Conservation (phyloP, 306 rosid species). For the Glycyrrhiza uralensis region DNA sequence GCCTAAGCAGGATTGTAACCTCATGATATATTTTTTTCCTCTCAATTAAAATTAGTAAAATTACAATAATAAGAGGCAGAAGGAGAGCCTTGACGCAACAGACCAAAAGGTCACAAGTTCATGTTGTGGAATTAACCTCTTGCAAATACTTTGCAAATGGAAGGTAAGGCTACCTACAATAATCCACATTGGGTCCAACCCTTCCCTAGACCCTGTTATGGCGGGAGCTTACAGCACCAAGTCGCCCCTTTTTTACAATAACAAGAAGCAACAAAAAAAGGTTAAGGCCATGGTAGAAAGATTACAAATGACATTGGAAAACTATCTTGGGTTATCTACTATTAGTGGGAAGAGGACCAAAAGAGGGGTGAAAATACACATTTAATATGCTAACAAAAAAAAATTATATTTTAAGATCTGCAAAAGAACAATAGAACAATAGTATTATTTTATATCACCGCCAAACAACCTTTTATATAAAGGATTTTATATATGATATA, state of each 20-base stretch:
- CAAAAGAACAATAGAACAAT: neutral
- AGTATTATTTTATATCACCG: neutral
- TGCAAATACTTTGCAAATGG: too few species aligned
- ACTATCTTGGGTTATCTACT: neutral
- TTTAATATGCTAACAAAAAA: neutral
- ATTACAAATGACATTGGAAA: conserved; percentile 5
- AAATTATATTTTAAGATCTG: conserved; percentile 2
- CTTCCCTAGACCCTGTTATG: neutral
- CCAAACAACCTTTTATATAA: conserved; percentile 14
- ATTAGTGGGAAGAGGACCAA: neutral
- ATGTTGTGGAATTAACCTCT: too few species aligned
- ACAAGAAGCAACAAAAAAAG: neutral
- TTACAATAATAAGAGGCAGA: neutral
- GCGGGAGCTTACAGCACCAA: neutral
- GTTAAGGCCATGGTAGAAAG: neutral
- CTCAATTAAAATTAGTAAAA: neutral
- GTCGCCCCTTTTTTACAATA: neutral
- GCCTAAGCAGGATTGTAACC: neutral
- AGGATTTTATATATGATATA: neutral
- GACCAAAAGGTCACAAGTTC: too few species aligned
- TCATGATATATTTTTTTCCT: neutral
- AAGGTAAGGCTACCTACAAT: neutral
- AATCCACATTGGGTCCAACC: neutral
- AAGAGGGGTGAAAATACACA: neutral
- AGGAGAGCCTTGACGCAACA: too few species aligned